Evolutionary conservation across 805 yeast species (phyloP).

Genomic region (Lipomyces spencermartinsiae): DNA sequence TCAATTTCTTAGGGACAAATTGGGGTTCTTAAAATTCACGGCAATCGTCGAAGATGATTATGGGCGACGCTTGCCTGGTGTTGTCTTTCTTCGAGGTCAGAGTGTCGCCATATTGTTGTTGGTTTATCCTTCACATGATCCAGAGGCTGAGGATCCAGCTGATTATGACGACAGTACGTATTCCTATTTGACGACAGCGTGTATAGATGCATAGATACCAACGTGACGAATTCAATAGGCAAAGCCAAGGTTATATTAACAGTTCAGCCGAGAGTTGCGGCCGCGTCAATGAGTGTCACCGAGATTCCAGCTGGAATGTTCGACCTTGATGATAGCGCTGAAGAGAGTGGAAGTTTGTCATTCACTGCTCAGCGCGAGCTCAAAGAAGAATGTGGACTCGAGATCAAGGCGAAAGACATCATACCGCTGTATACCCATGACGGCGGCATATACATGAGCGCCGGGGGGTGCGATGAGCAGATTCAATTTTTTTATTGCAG

Average conservation of each 20-base stretch:
- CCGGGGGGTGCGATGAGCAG: constrained; percentile 40
- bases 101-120: constrained; percentile 42
- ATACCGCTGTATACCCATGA: constrained; percentile 26
- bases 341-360: constrained; percentile 34
- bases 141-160: constrained; percentile 25
- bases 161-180: constrained; percentile 32
- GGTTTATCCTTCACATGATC: constrained; percentile 29
- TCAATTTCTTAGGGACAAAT: constrained; percentile 12
- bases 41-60: constrained; percentile 39
- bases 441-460: constrained; percentile 36
- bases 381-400: constrained; percentile 43
- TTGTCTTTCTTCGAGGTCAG: constrained; percentile 42
- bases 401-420: constrained; percentile 34
- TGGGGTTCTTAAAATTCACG: constrained; percentile 42
- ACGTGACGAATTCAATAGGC: constrained; percentile 3
- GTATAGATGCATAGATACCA: not conserved
- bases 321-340: constrained; percentile 31
- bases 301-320: constrained; percentile 45
- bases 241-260: constrained; percentile 37
- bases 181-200: too few relatives aligned
- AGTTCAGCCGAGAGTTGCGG: constrained; percentile 41
- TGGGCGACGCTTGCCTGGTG: constrained; percentile 40
- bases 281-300: constrained; percentile 35
- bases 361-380: constrained; percentile 43
- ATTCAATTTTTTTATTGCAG: constrained; percentile 33